Evolutionary conservation across 495 filamentous ascomycete species (phyloP).

Genomic region (Massariosphaeria phaeospora): DNA sequence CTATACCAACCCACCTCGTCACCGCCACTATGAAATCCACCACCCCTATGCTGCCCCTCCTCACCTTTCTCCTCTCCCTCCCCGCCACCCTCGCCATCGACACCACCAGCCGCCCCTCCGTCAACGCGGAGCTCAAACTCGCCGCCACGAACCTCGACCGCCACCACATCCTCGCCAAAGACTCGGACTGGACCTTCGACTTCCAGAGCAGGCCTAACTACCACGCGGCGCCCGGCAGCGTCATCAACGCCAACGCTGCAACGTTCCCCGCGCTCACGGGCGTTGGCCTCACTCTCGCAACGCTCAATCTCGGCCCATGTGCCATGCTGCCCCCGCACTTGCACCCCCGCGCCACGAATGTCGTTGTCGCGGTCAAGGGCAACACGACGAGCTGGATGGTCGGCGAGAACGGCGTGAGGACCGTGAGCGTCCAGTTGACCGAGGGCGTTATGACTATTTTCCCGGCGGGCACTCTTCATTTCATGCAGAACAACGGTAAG

Average conservation of each 20-base stretch:
- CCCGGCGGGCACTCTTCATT: constrained; percentile 46
- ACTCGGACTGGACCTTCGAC: constrained; percentile 46
- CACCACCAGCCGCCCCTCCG: constrained; percentile 33
- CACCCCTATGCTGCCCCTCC: constrained; percentile 1
- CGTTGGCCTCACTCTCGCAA: constrained; percentile 39
- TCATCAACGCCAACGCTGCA: constrained; percentile 43
- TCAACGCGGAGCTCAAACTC: constrained; percentile 34
- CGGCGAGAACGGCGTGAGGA: constrained; percentile 42
- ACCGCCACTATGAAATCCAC: background rate
- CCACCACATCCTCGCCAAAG: constrained; percentile 37
- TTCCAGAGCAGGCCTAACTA: constrained; percentile 39
- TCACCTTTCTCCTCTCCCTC: constrained; percentile 14
- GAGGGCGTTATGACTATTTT: constrained; percentile 49
- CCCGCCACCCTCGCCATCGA: constrained; percentile 30
- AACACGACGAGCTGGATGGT: constrained; percentile 45
- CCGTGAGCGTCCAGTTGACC: constrained; percentile 35
- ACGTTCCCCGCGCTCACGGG: constrained; percentile 40
- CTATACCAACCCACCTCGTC: background rate
- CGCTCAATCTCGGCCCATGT: constrained; percentile 45
- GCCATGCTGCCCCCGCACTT: constrained; percentile 47
- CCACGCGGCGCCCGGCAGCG: constrained; percentile 38
- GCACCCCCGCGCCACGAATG: constrained; percentile 45
- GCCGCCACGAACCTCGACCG: constrained; percentile 41
- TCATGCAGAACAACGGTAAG: constrained; percentile 48
- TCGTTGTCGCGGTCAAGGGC: constrained; percentile 43